Evolutionary conservation across 1,284 basidiomycete species (phyloP), one percentile per base, ranked within the genome.

Genomic region (Blastosporella zonata): DNA sequence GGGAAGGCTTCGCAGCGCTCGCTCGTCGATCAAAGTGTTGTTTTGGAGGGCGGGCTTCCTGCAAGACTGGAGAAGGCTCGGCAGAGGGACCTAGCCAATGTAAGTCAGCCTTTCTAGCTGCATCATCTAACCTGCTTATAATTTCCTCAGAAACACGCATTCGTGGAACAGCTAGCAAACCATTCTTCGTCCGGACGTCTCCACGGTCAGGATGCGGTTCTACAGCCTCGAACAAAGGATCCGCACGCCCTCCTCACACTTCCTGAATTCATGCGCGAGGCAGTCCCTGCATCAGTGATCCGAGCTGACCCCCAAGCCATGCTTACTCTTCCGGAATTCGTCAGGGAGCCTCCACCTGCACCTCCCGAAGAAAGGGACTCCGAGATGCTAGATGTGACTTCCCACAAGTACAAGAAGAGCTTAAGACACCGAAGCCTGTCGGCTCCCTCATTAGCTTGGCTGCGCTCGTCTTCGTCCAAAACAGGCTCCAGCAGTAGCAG

Each of bases 371-470:
- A 58, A 3, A 31, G 46, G 2, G 49, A 63, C 28, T 36, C 44
- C 1, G 47, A 53, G 10, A 22, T 54, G 15, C 55, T 53, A 9
- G 21, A 53, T 43, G 41, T 55, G 36, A 52, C 46, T 38, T 50
- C 43, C 22, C 43, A 66, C 50, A 64, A 64, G 52, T 49, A 58
- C 6, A 68, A 67, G 52, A 73, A 70, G 38, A 70, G 64, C 28
- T 67, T 59, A 38, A 71, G 85, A 27, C 74, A 69, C 52, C 74
- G 87, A 49, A 90, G 87, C 58, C 68, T 83, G 59, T 88, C 86
- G 9, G 84, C 87, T 0, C 84, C 87, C 8, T 77, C 87, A 20
- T 66, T 89, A 4, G 74, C 81, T 10, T 89, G 87, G 87, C 62
- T 89, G 15, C 66, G 76, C 28, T 64, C 71, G 7, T 67, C 66